These are phyloP conservation scores for Raffaelea ambrosiae DNA, from an alignment of 2,329 filamentous ascomycete species.

Conservation along the genomic window DNA sequence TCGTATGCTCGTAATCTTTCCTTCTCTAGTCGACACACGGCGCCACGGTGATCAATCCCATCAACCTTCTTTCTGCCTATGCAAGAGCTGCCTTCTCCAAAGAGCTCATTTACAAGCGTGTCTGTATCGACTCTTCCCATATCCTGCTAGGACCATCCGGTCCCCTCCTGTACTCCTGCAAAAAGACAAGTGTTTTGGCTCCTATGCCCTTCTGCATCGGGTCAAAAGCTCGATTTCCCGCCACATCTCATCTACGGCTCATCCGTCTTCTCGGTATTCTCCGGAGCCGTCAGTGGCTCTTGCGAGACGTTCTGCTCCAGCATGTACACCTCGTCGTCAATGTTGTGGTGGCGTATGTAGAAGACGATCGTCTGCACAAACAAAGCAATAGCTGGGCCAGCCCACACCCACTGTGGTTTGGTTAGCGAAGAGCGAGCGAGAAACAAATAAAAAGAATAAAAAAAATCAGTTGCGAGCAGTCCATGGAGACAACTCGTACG, in stretches of 20 bases:
- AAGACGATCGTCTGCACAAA: slow-evolving; percentile 38
- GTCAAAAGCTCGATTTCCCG: too few species aligned
- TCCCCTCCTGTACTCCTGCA: too few species aligned
- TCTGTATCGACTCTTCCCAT: too few species aligned
- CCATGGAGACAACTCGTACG: background rate
- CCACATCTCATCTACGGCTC: background rate
- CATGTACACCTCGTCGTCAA: slow-evolving; percentile 40
- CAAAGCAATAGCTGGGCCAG: slow-evolving; percentile 38
- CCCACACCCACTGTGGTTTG: slow-evolving; percentile 28
- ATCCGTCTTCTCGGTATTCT: background rate
- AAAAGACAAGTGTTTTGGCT: too few species aligned
- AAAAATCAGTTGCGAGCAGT: background rate
- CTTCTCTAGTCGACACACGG: too few species aligned
- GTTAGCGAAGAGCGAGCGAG: background rate
- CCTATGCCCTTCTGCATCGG: too few species aligned
- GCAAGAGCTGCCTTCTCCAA: too few species aligned
- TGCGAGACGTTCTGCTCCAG: slow-evolving; percentile 14
- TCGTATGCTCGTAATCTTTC: too few species aligned
- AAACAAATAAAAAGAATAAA: background rate
- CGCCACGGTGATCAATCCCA: too few species aligned
- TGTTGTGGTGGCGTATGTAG: slow-evolving; percentile 33
- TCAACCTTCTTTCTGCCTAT: too few species aligned
- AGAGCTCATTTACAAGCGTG: too few species aligned
- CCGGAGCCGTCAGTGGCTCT: background rate
- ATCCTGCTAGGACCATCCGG: too few species aligned